Percentiles rank a stretch among this genome's conserved stretches.
These are phyloP conservation scores for Aspergillus puulaauensis DNA, from an alignment of 2,329 filamentous ascomycete genomes.

Conservation along the genomic window DNA sequence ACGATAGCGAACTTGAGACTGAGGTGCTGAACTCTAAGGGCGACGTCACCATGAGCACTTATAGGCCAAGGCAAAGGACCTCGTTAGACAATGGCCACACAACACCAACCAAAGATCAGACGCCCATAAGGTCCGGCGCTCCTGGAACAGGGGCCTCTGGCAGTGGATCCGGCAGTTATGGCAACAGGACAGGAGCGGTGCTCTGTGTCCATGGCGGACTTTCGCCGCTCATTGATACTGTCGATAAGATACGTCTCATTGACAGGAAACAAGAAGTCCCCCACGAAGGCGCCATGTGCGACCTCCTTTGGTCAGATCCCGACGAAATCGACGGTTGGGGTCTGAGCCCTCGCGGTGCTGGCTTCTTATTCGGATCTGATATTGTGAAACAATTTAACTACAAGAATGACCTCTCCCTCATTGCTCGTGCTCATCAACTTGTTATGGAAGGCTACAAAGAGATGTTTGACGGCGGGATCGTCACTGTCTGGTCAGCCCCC, in stretches of 20 bases:
- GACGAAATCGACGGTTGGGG: slow-evolving; percentile 97
- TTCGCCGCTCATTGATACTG: slow-evolving; percentile 84
- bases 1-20: slow-evolving; percentile 78
- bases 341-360: slow-evolving; percentile 86
- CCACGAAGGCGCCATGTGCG: slow-evolving; percentile 98
- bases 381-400: slow-evolving; percentile 97
- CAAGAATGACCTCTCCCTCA: slow-evolving; percentile 84
- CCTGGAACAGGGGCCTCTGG: slow-evolving; percentile 78
- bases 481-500: slow-evolving; percentile 97
- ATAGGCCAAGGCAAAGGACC: slow-evolving; percentile 32
- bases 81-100: slow-evolving; percentile 37
- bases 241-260: slow-evolving; percentile 92
- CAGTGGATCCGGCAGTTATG: slow-evolving; percentile 55
- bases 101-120: slow-evolving; percentile 43
- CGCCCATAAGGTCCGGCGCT: slow-evolving; percentile 62
- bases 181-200: slow-evolving; percentile 71
- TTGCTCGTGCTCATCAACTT: slow-evolving; percentile 91
- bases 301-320: slow-evolving; percentile 95
- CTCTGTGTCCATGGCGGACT: slow-evolving; percentile 95
- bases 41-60: slow-evolving; percentile 65
- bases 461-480: slow-evolving; percentile 95
- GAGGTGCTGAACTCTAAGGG: slow-evolving; percentile 87
- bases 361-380: slow-evolving; percentile 91
- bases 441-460: slow-evolving; percentile 99
- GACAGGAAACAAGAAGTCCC: slow-evolving; percentile 98